Conservation (phyloP, 2,329 filamentous ascomycete genomes). For the Aspergillus ruber region DNA sequence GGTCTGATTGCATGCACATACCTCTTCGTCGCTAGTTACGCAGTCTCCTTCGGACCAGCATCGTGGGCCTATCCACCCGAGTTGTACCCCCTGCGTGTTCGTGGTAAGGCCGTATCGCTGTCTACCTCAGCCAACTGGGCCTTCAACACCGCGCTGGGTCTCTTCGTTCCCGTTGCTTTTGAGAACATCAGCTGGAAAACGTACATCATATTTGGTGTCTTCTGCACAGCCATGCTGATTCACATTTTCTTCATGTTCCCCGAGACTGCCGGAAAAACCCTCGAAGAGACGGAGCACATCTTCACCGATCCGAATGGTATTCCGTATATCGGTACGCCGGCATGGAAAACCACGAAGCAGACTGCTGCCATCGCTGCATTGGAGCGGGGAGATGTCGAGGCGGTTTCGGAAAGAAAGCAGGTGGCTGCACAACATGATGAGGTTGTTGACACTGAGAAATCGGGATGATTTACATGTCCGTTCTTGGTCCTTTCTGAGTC, state of each 20-base stretch:
- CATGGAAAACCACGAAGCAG: conserved; percentile 35
- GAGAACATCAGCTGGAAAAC: conserved; percentile 48
- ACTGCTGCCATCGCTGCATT: conserved; percentile 9
- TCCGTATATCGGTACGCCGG: conserved; percentile 22
- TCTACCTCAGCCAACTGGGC: conserved; percentile 56
- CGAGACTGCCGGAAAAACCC: conserved; percentile 64
- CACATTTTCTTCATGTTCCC: conserved; percentile 61
- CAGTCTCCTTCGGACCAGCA: conserved; percentile 56
- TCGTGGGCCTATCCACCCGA: conserved; percentile 54
- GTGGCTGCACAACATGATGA: not conserved
- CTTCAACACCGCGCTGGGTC: conserved; percentile 42
- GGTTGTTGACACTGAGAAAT: no score
- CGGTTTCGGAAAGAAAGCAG: not conserved
- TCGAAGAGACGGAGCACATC: conserved; percentile 70
- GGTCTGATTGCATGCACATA: conserved; percentile 65
- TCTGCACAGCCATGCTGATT: conserved; percentile 59
- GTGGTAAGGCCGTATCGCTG: conserved; percentile 56
- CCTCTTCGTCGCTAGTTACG: conserved; percentile 56
- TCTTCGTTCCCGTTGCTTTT: conserved; percentile 48
- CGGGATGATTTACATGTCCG: no score
- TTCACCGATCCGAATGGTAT: conserved; percentile 43
- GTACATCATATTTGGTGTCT: conserved; percentile 66
- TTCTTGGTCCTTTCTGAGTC: no score
- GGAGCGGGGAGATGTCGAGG: conserved; percentile 16
- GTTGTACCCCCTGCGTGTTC: conserved; percentile 43